These are phyloP conservation scores for Podila minutissima DNA, from an alignment of 192 early-diverging fungal genomes.

Conservation along the genomic window DNA sequence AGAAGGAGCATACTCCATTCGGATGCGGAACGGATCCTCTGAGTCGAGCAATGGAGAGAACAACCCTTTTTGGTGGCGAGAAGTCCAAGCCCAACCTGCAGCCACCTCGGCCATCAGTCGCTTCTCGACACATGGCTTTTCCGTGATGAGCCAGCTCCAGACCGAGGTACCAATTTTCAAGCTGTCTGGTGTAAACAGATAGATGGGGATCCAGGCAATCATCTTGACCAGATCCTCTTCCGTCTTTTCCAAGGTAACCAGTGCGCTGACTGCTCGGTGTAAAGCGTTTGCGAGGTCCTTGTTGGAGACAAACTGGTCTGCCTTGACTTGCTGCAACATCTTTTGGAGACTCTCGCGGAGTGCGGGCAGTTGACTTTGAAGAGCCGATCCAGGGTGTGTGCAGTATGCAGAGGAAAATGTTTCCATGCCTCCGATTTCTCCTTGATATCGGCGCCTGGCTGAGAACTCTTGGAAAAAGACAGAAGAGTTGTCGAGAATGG, in stretches of 20 bases:
- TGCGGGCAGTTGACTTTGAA: slow-evolving; percentile 45
- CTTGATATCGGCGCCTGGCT: slow-evolving; percentile 58
- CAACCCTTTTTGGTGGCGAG: slow-evolving; percentile 82
- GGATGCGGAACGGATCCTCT: slow-evolving; percentile 83
- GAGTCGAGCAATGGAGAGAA: slow-evolving; percentile 69
- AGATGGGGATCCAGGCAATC: slow-evolving; percentile 87
- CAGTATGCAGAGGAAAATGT: slow-evolving; percentile 18
- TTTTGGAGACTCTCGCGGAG: slow-evolving; percentile 43
- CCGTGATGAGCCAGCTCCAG: slow-evolving; percentile 90
- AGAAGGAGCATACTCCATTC: slow-evolving; percentile 95
- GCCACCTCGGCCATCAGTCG: slow-evolving; percentile 86
- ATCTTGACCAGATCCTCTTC: slow-evolving; percentile 82
- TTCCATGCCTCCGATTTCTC: slow-evolving; percentile 55
- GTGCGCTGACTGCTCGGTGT: slow-evolving; percentile 60
- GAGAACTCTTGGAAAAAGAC: slow-evolving; percentile 65
- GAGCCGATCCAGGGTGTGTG: slow-evolving; percentile 22
- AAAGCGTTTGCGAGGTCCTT: slow-evolving; percentile 59
- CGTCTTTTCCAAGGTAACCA: slow-evolving; percentile 52
- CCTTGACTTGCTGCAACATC: slow-evolving; percentile 54
- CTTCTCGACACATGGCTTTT: slow-evolving; percentile 74
- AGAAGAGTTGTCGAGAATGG: slow-evolving; percentile 59
- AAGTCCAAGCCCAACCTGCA: slow-evolving; percentile 84
- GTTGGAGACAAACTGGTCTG: slow-evolving; percentile 50
- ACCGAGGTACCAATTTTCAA: slow-evolving; percentile 83
- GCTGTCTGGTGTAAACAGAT: slow-evolving; percentile 78